Percentiles rank a stretch among this genome's conserved stretches.
Evolutionary conservation across 352 stramenopile genomes (phyloP).

Genomic region (Phytophthora cactorum): DNA sequence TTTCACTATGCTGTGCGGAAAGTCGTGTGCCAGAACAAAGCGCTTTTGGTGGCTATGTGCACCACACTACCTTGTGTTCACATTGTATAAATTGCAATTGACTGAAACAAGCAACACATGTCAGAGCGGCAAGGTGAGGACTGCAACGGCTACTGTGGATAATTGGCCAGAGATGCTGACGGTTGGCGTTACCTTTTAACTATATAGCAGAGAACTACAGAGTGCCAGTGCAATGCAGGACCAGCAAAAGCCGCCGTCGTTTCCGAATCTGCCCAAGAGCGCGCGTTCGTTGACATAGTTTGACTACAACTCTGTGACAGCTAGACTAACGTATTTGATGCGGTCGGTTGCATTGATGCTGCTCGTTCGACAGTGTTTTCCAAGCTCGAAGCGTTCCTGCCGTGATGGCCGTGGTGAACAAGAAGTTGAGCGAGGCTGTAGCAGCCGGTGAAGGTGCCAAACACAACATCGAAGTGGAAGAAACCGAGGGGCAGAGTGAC

Average conservation of each 20-base stretch:
- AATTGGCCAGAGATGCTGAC: constrained; percentile 6
- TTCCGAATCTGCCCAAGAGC: constrained; percentile 66
- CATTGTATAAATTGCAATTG: neutral
- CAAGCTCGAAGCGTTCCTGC: constrained; percentile 78
- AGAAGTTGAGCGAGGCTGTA: constrained; percentile 70
- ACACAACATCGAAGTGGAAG: constrained; percentile 78
- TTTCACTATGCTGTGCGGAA: no score
- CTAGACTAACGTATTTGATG: neutral
- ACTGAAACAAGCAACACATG: neutral
- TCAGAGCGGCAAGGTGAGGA: constrained; percentile 1
- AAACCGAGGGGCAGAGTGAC: constrained; percentile 36
- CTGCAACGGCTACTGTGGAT: neutral
- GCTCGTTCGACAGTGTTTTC: constrained; percentile 55
- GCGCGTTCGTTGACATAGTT: constrained; percentile 38
- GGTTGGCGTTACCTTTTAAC: neutral
- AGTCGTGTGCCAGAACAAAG: no score
- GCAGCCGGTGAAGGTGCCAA: constrained; percentile 62
- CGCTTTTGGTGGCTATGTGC: neutral
- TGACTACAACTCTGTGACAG: neutral
- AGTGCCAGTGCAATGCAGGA: constrained; percentile 21
- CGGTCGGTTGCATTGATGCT: neutral
- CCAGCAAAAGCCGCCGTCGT: constrained; percentile 41
- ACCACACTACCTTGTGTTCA: constrained; percentile 7
- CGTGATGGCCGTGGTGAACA: constrained; percentile 79
- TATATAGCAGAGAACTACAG: neutral